Evolutionary conservation across 2,329 filamentous ascomycete species (phyloP), one percentile per base, ranked within the genome.

Genomic region (Diaporthe helianthi): DNA sequence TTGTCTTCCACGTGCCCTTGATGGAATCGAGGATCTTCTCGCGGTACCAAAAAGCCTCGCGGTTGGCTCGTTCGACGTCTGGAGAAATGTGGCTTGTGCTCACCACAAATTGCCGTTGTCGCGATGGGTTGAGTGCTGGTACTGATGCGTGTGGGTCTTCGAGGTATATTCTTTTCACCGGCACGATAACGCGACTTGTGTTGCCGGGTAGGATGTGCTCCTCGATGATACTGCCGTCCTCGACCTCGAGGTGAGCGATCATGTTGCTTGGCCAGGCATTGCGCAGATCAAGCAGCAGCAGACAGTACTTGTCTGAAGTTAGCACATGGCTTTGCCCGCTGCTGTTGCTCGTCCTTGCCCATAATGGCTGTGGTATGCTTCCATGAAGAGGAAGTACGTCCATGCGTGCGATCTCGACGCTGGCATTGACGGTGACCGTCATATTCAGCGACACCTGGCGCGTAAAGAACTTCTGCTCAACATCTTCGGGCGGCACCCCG

Each of bases 91-190:
- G 92, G 76, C 89, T 90, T 19, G 90, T 88, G 79, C 92, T 96
- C 52, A 97, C 93, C 36, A 98, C 93, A 75, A 97, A 98, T 76
- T 98, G 94, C n/a, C 94, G 88, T 76, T 93, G 91, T n/a, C 91
- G 89, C 0, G 91, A 89, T 0, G 92, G 91, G 73, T 95, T 94
- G 12, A 97, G 84, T 1, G 89, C 90, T 0, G 94, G 94, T 47
- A 98, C 92, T 1, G 91, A 84, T 1, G 90, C 90, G 76, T 94
- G 89, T 3, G 93, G 90, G 71, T 96, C 88, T n/a, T 90, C 85
- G 24, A 97, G 79, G 76, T 92, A 92, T 47, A 97, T 84, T 44
- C 92, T 89, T 66, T 88, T 91, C 3, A 97, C 83, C 0, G 94
- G 90, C 13, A 97, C 82, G 64, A 95, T 86, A 41, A 97, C 83